Conservation (phyloP, 2,329 filamentous ascomycete genomes). For the Paecilomyces dactylethromorphus region DNA sequence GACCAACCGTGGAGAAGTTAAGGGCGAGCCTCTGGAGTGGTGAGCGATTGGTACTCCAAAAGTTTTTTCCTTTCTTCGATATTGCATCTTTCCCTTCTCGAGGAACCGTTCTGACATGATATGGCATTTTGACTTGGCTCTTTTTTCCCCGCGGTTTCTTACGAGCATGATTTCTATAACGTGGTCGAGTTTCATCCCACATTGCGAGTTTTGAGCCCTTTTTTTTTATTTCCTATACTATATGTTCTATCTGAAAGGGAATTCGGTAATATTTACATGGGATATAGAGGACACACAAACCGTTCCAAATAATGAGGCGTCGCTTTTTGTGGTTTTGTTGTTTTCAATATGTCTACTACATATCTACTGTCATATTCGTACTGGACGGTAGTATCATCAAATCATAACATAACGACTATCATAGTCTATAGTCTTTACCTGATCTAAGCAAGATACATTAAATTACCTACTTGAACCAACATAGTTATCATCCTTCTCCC, state of each 20-base stretch:
- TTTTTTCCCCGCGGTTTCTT: constrained; percentile 1
- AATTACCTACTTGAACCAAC: no score
- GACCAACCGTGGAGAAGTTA: constrained; percentile 79
- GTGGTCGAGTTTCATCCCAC: not conserved
- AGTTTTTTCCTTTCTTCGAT: not conserved
- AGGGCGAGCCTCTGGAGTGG: constrained; percentile 86
- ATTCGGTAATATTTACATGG: not conserved
- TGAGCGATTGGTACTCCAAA: constrained; percentile 37
- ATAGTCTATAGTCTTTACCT: no score
- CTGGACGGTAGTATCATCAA: not conserved
- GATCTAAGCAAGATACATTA: no score
- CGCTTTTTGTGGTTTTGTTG: not conserved
- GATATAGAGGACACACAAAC: not conserved
- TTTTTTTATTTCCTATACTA: not conserved
- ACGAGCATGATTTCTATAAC: not conserved
- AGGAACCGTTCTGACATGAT: not conserved
- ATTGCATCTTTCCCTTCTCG: not conserved
- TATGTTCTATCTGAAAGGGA: not conserved
- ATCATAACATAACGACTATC: not conserved
- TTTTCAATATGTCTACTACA: not conserved
- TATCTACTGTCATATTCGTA: no score
- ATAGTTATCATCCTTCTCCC: no score
- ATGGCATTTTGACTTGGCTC: not conserved
- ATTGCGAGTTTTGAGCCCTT: constrained; percentile 4
- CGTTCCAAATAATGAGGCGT: not conserved